A percentile compares a stretch with the other conserved stretches of the same genome.
Conservation (phyloP, 163 green algal genomes). For the Scenedesmus sp. region DNA sequence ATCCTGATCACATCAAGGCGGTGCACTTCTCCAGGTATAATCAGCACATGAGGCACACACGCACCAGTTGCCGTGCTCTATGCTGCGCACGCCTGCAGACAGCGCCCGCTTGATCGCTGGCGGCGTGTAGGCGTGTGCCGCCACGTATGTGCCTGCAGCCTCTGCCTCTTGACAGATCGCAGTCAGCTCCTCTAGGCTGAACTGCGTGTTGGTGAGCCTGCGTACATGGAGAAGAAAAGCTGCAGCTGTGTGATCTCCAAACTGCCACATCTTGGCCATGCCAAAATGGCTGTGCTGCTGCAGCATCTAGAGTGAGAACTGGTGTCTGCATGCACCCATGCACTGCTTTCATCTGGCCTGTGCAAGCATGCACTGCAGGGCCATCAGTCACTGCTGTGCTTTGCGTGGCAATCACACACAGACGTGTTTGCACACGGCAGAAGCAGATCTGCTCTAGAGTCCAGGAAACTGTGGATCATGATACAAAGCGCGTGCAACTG, state of each 20-base stretch:
- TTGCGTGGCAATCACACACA: too few species aligned
- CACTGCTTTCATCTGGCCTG: too few species aligned
- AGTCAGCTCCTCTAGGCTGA: conserved; percentile 70
- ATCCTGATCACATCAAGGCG: neutral
- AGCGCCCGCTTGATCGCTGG: conserved; percentile 69
- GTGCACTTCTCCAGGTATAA: neutral
- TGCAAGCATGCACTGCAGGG: too few species aligned
- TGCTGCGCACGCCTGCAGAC: conserved; percentile 55
- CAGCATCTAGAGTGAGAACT: too few species aligned
- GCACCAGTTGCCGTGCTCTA: conserved; percentile 81
- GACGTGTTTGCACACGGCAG: too few species aligned
- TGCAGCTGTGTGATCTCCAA: neutral
- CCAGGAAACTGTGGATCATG: too few species aligned
- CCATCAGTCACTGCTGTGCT: too few species aligned
- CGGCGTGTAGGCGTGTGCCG: conserved; percentile 79
- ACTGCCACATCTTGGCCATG: neutral
- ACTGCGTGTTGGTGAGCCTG: conserved; percentile 77
- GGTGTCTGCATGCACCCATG: neutral
- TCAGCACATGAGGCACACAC: neutral
- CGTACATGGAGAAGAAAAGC: neutral
- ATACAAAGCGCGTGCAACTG: neutral
- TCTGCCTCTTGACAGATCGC: conserved; percentile 79
- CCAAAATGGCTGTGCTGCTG: neutral
- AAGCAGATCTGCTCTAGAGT: too few species aligned
- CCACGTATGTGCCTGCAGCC: conserved; percentile 68